Conservation (phyloP, 2,329 filamentous ascomycete genomes). For the Fusarium robinianum region DNA sequence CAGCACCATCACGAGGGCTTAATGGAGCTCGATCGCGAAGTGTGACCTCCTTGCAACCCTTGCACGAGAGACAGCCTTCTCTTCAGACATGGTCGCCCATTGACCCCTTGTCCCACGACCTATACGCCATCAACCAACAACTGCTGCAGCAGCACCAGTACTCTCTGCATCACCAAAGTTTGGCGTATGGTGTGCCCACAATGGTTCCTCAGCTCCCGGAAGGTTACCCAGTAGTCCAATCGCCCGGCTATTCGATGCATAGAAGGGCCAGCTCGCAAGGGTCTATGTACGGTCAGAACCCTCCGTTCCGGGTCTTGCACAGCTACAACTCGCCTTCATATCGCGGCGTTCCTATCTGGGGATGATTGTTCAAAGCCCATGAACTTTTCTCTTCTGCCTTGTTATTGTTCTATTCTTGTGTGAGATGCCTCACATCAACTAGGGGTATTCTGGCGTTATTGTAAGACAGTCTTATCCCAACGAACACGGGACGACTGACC, state of each 20-base stretch:
- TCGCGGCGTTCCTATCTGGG: constrained; percentile 59
- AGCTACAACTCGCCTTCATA: constrained; percentile 65
- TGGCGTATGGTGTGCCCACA: constrained; percentile 25
- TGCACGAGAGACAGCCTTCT: constrained; percentile 15
- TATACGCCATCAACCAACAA: constrained; percentile 13
- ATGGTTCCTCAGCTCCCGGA: constrained; percentile 30
- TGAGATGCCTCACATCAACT: constrained; percentile 29
- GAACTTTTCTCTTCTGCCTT: constrained; percentile 7
- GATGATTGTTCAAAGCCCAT: constrained; percentile 37
- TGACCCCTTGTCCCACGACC: constrained; percentile 17
- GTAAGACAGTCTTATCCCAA: constrained; percentile 20
- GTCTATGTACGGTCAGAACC: constrained; percentile 25
- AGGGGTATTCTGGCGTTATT: constrained; percentile 19
- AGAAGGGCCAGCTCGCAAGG: constrained; percentile 24
- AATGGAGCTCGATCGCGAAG: constrained; percentile 21
- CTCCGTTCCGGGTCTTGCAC: constrained; percentile 58
- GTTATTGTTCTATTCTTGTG: constrained; percentile 6
- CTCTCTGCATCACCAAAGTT: constrained; percentile 25
- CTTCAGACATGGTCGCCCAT: constrained; percentile 24
- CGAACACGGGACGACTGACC: constrained; percentile 16
- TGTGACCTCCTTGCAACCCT: constrained; percentile 14
- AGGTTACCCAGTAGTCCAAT: constrained; percentile 19
- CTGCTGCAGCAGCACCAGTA: constrained; percentile 30
- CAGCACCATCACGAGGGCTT: constrained; percentile 23
- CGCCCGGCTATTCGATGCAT: constrained; percentile 15